A percentile compares a stretch with the other conserved stretches of the same genome.
Conservation (phyloP, 371 early-diverging fungal species). For the Umbelopsis sp. region DNA sequence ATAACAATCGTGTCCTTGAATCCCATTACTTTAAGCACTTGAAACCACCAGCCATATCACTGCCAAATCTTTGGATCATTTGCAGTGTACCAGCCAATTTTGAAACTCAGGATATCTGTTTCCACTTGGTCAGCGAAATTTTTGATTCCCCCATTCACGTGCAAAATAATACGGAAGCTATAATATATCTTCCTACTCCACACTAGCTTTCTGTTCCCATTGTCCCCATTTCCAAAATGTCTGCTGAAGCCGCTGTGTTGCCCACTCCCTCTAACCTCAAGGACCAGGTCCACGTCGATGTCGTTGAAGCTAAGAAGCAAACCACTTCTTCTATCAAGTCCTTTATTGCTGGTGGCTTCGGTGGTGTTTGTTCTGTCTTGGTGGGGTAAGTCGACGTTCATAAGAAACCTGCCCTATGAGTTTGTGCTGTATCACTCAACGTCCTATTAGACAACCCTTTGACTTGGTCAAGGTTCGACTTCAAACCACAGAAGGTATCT, state of each 20-base stretch:
- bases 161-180: background rate
- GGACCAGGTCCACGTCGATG: conserved; percentile 21
- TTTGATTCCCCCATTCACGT: conserved; percentile 5
- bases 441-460: conserved; percentile 68
- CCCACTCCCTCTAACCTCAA: background rate
- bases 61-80: too few species aligned
- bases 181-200: background rate
- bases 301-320: conserved; percentile 22
- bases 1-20: too few species aligned
- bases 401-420: background rate
- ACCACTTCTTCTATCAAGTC: conserved; percentile 75
- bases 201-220: background rate
- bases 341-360: conserved; percentile 94
- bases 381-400: conserved; percentile 53
- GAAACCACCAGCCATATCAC: too few species aligned
- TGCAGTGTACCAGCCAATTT: background rate
- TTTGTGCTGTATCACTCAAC: background rate
- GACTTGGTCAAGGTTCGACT: conserved; percentile 92
- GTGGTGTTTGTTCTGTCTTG: conserved; percentile 81
- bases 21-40: too few species aligned
- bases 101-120: background rate
- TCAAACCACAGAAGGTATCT: conserved; percentile 84
- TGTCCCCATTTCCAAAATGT: conserved; percentile 5
- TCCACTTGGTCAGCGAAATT: background rate
- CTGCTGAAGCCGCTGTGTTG: background rate